Evolutionary conservation across 768 basidiomycete genomes (phyloP).

Genomic region (Leccinum aurantiacum): DNA sequence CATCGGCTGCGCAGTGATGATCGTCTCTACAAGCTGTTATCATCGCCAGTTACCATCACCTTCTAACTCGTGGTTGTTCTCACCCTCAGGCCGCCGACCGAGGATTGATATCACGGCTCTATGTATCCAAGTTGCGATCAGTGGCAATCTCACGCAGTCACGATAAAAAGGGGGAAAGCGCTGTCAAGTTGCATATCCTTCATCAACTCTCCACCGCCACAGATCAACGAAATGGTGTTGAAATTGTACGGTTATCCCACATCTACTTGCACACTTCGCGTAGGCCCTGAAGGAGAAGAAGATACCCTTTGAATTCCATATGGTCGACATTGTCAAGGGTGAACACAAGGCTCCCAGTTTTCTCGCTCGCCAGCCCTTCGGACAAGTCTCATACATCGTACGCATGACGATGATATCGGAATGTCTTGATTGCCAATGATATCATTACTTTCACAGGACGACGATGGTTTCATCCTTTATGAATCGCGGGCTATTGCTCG

Average conservation of each 20-base stretch:
- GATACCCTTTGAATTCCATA: slow-evolving; percentile 49
- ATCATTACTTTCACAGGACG: slow-evolving; percentile 15
- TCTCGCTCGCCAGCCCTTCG: slow-evolving; percentile 34
- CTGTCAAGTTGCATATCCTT: neutral
- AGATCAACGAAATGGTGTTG: slow-evolving; percentile 17
- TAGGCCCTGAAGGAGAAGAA: slow-evolving; percentile 56
- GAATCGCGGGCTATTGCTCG: slow-evolving; percentile 31
- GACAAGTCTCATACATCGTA: slow-evolving; percentile 37
- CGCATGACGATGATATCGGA: neutral
- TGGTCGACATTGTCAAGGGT: slow-evolving; percentile 36
- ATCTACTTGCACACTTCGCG: slow-evolving; percentile 53
- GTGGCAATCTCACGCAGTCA: slow-evolving; percentile 4
- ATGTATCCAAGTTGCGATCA: neutral
- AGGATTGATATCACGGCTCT: neutral
- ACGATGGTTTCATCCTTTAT: slow-evolving; percentile 34
- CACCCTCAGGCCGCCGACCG: neutral
- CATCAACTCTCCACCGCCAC: neutral
- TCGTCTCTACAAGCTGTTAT: neutral
- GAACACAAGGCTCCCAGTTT: slow-evolving; percentile 34
- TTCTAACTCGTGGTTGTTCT: neutral
- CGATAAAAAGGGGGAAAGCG: slow-evolving; percentile 10
- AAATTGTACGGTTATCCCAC: slow-evolving; percentile 17
- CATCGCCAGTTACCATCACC: neutral
- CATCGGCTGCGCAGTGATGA: neutral
- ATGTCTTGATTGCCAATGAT: neutral